Percentiles rank a stretch among this genome's conserved stretches.
These are phyloP conservation scores for Gonapodya prolifera DNA, from an alignment of 192 early-diverging fungal species.

Conservation along the genomic window DNA sequence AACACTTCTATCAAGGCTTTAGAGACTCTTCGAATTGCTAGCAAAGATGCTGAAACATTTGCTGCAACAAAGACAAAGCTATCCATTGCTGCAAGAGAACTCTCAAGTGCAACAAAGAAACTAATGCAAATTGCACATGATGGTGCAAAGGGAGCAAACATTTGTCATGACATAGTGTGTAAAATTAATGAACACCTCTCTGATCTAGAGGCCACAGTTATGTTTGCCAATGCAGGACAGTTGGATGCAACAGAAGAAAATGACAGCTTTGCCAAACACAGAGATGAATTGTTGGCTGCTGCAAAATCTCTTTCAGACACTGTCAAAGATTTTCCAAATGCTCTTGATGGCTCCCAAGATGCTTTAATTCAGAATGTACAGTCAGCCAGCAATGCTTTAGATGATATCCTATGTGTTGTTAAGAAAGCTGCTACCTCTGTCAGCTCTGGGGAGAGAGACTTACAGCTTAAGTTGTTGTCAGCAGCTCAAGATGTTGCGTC, in stretches of 20 bases:
- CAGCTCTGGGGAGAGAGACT: conserved; percentile 36
- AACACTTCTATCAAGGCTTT: conserved; percentile 22
- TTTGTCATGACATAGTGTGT: conserved; percentile 22
- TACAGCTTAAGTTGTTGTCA: conserved; percentile 36
- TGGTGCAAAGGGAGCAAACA: conserved; percentile 21
- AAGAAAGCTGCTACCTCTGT: conserved; percentile 27
- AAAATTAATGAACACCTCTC: conserved; percentile 22
- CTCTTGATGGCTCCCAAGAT: conserved; percentile 26
- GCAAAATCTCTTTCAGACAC: conserved; percentile 28
- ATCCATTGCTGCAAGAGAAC: conserved; percentile 24
- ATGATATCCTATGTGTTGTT: conserved; percentile 15
- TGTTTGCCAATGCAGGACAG: conserved; percentile 41
- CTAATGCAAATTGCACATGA: conserved; percentile 26
- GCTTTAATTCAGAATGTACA: conserved; percentile 19
- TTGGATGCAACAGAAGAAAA: conserved; percentile 31
- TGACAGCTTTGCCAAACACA: conserved; percentile 31
- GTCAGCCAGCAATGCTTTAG: conserved; percentile 12
- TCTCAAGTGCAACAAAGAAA: conserved; percentile 17
- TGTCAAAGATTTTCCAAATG: conserved; percentile 26
- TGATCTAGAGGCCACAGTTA: conserved; percentile 33
- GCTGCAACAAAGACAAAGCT: conserved; percentile 21
- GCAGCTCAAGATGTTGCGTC: conserved; percentile 26
- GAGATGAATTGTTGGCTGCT: conserved; percentile 28
- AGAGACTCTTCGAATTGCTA: conserved; percentile 27
- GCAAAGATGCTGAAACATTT: conserved; percentile 27